phyloP scores from a whole-genome alignment of 1,284 basidiomycete genomes.

The Cutaneotrichosporon cutaneum region DNA sequence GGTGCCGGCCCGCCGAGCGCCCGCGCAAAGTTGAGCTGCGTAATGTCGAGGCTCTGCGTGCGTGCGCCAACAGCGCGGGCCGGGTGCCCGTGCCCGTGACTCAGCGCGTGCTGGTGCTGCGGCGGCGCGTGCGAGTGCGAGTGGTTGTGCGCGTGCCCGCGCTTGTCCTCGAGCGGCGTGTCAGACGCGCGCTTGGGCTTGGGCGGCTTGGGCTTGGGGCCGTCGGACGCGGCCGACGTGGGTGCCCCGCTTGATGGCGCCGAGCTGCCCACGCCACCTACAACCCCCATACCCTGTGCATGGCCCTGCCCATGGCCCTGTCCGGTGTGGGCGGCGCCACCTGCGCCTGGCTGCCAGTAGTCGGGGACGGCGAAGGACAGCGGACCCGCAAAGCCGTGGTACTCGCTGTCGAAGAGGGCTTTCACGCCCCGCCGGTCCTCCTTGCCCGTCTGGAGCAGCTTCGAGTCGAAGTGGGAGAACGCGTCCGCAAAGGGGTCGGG shows the following conservation, averaged over 20 bases:
- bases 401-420: conserved; percentile 75
- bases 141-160: conserved; percentile 16
- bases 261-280: neutral
- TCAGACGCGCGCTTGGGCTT: conserved; percentile 73
- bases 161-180: conserved; percentile 77
- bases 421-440: conserved; percentile 66
- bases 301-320: neutral
- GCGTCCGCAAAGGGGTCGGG: conserved; percentile 92
- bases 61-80: conserved; percentile 43
- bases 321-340: too few relatives aligned
- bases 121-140: conserved; percentile 15
- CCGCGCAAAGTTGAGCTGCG: conserved; percentile 48
- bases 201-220: conserved; percentile 46
- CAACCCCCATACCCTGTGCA: conserved; percentile 50
- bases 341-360: conserved; percentile 36
- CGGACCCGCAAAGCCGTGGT: conserved; percentile 33
- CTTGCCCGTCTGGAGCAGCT: conserved; percentile 74
- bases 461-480: conserved; percentile 95
- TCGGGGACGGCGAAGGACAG: conserved; percentile 33
- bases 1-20: conserved; percentile 26
- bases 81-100: conserved; percentile 33
- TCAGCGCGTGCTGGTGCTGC: conserved; percentile 17
- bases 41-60: conserved; percentile 54
- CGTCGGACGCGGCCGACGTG: conserved; percentile 69
- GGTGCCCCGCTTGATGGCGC: neutral